Evolutionary conservation across 2,329 filamentous ascomycete genomes (phyloP), one percentile per base, ranked within the genome.

Genomic region (Alternaria hordeiaustralica): DNA sequence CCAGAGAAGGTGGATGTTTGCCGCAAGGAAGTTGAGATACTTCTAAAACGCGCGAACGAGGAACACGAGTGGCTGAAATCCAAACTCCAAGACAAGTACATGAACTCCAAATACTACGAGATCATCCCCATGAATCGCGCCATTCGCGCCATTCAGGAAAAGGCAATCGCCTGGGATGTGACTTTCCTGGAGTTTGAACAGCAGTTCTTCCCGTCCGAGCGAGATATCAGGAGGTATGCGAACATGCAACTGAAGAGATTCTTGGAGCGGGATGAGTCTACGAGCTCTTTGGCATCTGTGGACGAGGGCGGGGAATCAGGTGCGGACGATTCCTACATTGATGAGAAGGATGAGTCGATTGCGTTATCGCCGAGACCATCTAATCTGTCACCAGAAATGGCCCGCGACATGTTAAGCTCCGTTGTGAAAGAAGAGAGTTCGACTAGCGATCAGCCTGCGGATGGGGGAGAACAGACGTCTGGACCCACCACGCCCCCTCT

Each of bases 241-340:
- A 93, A 95, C 62, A 86, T 97, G 65, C 96, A 99, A 77, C 84
- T 99, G 61, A 95, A 92, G 77, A 97, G 96, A 78, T 99, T 99
- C 76, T 88, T 95, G 8, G 94, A 98, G 77, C 91, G 84, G 61
- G 86, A 94, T 71, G 93, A 94, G 67, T 94, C 93, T 3, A 90
- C 92, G 63, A 90, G 93, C 61, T 92, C 92, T 1, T 82, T 94
- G 15, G 85, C 86, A 6, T 88, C 90, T 7, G 88, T 87, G 12
- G 93, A 96, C 54, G 89, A 92, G 45, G 84, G 85, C 3, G 82
- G 84, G 8, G 89, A 90, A 60, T 72, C 71, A 6, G 73, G 72
- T 21, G 66, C 69, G 1, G 77, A 79, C 55, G 77, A 80, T 45
- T 64, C 69, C 43, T 66, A 67, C 11, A 54, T 71, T 11, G 71